phyloP scores from a whole-genome alignment of 2,329 filamentous ascomycete species.

The Xylogone sp. region DNA sequence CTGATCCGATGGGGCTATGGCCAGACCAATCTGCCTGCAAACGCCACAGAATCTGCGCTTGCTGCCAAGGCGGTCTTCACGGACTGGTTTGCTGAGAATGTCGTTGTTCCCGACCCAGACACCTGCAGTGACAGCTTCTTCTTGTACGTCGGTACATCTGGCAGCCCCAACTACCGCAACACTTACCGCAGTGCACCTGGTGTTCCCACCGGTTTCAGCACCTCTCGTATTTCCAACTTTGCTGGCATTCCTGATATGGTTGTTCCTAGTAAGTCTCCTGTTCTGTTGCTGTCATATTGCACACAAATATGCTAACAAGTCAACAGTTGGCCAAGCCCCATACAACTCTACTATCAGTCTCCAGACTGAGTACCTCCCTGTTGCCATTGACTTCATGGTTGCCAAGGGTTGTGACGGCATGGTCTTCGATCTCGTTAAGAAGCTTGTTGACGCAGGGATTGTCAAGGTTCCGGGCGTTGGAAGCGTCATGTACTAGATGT shows the following conservation, averaged over 20 bases:
- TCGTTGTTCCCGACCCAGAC: slow-evolving; percentile 36
- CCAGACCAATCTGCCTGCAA: slow-evolving; percentile 32
- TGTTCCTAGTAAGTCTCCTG: slow-evolving; percentile 30
- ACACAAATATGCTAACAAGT: not conserved
- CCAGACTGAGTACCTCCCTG: slow-evolving; percentile 49
- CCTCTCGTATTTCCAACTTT: slow-evolving; percentile 38
- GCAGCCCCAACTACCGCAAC: slow-evolving; percentile 39
- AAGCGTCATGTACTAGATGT: slow-evolving; percentile 15
- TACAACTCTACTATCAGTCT: slow-evolving; percentile 44
- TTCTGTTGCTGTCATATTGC: not conserved
- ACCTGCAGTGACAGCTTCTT: slow-evolving; percentile 47
- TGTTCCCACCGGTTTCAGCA: slow-evolving; percentile 43
- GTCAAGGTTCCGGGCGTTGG: slow-evolving; percentile 42
- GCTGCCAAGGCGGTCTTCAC: slow-evolving; percentile 47
- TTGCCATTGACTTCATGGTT: slow-evolving; percentile 53
- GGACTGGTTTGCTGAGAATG: slow-evolving; percentile 40
- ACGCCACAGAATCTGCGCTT: slow-evolving; percentile 37
- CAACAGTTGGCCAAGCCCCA: slow-evolving; percentile 26
- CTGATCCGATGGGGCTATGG: slow-evolving; percentile 44
- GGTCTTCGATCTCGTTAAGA: slow-evolving; percentile 49
- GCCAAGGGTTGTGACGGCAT: slow-evolving; percentile 59
- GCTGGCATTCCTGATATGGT: slow-evolving; percentile 44
- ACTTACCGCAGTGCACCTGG: slow-evolving; percentile 36
- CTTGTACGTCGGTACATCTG: slow-evolving; percentile 42
- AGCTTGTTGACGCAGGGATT: slow-evolving; percentile 45